Percentiles rank a stretch among this genome's conserved stretches.
Evolutionary conservation across 2,329 filamentous ascomycete genomes (phyloP).

Genomic region (Colletotrichum camelliae): DNA sequence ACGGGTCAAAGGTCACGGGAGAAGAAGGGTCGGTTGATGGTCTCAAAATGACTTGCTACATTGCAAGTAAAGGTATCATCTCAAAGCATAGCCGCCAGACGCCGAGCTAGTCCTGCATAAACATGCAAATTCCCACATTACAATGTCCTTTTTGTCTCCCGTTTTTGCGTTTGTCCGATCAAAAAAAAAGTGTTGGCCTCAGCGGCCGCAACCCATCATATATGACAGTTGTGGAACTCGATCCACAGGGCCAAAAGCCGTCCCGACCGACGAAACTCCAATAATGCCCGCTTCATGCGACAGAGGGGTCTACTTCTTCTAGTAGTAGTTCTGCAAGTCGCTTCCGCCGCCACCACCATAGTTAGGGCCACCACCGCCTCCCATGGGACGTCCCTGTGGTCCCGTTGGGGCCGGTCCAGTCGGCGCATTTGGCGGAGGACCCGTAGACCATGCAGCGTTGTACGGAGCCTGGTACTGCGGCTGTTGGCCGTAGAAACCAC

Average conservation of each 20-base stretch:
- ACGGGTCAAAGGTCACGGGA: background rate
- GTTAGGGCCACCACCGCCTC: slow-evolving; percentile 23
- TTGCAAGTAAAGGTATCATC: slow-evolving; percentile 20
- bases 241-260: background rate
- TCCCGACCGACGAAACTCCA: background rate
- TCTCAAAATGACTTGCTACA: background rate
- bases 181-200: background rate
- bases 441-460: background rate
- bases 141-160: background rate
- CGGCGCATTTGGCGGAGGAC: slow-evolving; percentile 10
- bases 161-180: background rate
- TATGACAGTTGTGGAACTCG: background rate
- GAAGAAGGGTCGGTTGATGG: background rate
- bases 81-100: slow-evolving; percentile 9
- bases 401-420: slow-evolving; percentile 13
- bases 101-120: slow-evolving; percentile 4
- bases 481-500: slow-evolving; percentile 21
- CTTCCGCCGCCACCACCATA: slow-evolving; percentile 25
- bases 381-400: slow-evolving; percentile 25
- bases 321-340: slow-evolving; percentile 49
- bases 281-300: background rate
- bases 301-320: background rate
- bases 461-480: slow-evolving; percentile 23
- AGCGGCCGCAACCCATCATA: background rate
- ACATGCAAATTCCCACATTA: background rate